Evolutionary conservation across 306 rosid species (phyloP), one percentile per base, ranked within the genome.

Genomic region (Ceratonia siliqua): DNA sequence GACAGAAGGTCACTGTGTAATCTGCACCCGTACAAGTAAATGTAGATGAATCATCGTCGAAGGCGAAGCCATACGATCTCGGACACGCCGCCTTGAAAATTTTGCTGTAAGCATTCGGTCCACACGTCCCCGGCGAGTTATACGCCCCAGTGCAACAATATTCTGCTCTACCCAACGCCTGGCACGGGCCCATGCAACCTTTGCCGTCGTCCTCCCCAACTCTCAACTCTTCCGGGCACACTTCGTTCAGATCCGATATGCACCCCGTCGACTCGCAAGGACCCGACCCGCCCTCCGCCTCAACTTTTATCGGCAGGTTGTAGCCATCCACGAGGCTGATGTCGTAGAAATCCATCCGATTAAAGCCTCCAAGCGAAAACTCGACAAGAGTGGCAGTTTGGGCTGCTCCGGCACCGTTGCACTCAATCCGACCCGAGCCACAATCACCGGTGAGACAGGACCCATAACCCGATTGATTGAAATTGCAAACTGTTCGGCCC

Each of bases 171-270:
- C 88, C 92, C 46, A 88, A 88, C 43, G 92, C 92, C 78, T 82
- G 89, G 24, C 92, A 88, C 49, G 92, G 89, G 78, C 88, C 83
- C 83, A 55, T 88, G 39, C 92, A 88, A 64, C 89, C 92, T 70
- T 78, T 77, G 1, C 90, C 88, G 5, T 76, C 74, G 0, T 72
- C 86, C 1, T 74, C 73, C 0, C 74, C 85, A 0, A 64, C 84
- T 52, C 54, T 83, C 48, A 88, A 45, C 80, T 88, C 92, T 8
- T 83, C 2, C 30, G 92, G 92, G 68, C 92, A 85, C 64, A 77
- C 80, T 56, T 53, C 76, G 83, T 88, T 88, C 76, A 88, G 72
- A 73, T 88, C 90, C 52, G 85, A 33, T 55, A 84, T 14, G 86
- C 92, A 88, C 1, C 92, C 92, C 20, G 90, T 83, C 0, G 92